Conservation (phyloP, 73 alveolate genomes). For the Loxodes magnus region DNA sequence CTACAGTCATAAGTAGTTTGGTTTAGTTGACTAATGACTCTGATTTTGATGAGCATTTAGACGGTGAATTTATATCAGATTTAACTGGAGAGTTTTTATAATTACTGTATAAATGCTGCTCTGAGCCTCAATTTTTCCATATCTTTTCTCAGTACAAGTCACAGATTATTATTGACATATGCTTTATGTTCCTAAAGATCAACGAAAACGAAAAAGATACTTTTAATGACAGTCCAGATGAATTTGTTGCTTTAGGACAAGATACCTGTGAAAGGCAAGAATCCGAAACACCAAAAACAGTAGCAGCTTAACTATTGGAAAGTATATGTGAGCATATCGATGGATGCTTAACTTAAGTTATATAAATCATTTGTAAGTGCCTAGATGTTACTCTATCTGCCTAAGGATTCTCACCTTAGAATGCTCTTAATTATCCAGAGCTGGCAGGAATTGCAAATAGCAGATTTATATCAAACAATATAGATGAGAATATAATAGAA, state of each 20-base stretch:
- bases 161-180: neutral
- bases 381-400: neutral
- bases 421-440: neutral
- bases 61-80: neutral
- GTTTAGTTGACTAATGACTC: neutral
- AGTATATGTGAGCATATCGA: conserved; percentile 5
- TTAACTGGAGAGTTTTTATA: neutral
- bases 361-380: neutral
- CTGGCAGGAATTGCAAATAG: no score
- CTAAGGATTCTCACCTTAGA: neutral
- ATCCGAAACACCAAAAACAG: conserved; percentile 6
- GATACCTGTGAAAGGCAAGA: conserved; percentile 14
- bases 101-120: neutral
- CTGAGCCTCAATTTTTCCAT: neutral
- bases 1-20: neutral
- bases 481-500: conserved; percentile 1
- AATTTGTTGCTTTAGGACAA: neutral
- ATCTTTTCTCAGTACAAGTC: neutral
- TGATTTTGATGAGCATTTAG: neutral
- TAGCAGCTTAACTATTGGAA: conserved; percentile 6
- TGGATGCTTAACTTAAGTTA: neutral
- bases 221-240: neutral
- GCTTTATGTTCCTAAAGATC: neutral
- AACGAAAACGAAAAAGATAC: conserved; percentile 3
- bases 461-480: neutral